A percentile compares a stretch with the other conserved stretches of the same genome.
Conservation (phyloP, 2,329 filamentous ascomycete species). For the Fusarium verticillioides region DNA sequence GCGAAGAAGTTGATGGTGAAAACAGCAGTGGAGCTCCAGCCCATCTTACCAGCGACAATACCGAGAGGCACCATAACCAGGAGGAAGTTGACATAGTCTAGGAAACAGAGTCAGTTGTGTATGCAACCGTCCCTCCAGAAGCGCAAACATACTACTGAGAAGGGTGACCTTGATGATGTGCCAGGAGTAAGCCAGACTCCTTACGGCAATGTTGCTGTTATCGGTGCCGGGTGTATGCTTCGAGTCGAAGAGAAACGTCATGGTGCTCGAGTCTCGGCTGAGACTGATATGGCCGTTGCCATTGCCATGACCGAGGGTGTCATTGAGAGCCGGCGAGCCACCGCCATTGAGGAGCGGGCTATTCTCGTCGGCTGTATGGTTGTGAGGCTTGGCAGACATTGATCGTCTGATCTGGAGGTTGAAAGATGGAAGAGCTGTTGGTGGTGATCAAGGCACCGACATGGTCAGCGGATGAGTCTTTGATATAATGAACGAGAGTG, state of each 20-base stretch:
- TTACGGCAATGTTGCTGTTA: constrained; percentile 58
- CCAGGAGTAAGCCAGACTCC: constrained; percentile 61
- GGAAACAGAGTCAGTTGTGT: constrained; percentile 7
- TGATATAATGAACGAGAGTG: neutral
- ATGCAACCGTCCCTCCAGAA: neutral
- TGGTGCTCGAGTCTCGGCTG: constrained; percentile 38
- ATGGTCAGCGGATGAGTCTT: constrained; percentile 44
- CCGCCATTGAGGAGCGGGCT: constrained; percentile 57
- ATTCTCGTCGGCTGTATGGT: constrained; percentile 49
- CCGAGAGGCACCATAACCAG: constrained; percentile 80
- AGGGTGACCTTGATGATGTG: constrained; percentile 68
- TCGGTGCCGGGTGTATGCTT: constrained; percentile 64
- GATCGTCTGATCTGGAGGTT: constrained; percentile 43
- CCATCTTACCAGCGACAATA: constrained; percentile 71
- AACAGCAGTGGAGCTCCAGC: constrained; percentile 73
- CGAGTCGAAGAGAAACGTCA: constrained; percentile 60
- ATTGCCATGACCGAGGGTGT: constrained; percentile 25
- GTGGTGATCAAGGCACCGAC: constrained; percentile 41
- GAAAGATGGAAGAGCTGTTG: constrained; percentile 44
- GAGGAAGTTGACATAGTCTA: constrained; percentile 74
- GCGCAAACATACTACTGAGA: constrained; percentile 64
- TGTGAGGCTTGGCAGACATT: constrained; percentile 48
- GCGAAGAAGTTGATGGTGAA: constrained; percentile 85
- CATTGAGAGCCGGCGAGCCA: constrained; percentile 39
- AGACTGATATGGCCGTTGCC: constrained; percentile 40